Conservation (phyloP, 331 rosid genomes). For the Cucumis variabilis region DNA sequence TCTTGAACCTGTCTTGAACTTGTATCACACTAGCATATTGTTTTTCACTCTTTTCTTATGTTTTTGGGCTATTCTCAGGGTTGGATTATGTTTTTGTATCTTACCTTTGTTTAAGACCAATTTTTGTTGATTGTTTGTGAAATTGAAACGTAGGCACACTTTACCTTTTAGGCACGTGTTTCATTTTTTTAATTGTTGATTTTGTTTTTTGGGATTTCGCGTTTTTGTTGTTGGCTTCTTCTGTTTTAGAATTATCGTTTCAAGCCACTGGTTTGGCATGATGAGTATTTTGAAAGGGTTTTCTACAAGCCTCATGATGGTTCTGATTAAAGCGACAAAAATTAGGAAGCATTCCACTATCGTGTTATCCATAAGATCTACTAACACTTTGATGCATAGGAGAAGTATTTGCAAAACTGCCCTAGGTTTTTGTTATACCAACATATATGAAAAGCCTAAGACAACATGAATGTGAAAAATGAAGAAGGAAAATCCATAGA, state of each 20-base stretch:
- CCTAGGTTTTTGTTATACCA: slow-evolving; percentile 7
- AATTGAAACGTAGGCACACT: no score
- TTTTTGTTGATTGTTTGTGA: no score
- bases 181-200: no score
- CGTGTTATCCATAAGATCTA: slow-evolving; percentile 33
- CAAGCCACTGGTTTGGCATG: slow-evolving; percentile 9
- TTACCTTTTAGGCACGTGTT: no score
- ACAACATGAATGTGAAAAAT: slow-evolving; percentile 18
- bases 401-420: slow-evolving; percentile 23
- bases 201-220: no score
- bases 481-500: not conserved
- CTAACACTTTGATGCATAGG: slow-evolving; percentile 23
- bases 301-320: slow-evolving; percentile 17
- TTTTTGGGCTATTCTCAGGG: no score
- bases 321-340: slow-evolving; percentile 33
- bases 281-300: slow-evolving; percentile 16
- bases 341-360: slow-evolving; percentile 14
- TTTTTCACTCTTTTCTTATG: no score
- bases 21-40: slow-evolving; percentile 63
- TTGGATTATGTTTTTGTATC: no score
- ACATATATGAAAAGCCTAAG: not conserved
- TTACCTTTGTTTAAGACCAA: no score
- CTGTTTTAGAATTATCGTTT: not conserved
- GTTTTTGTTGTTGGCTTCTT: no score
- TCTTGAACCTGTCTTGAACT: slow-evolving; percentile 98